A percentile compares a stretch with the other conserved stretches of the same genome.
phyloP scores from a whole-genome alignment of 345 rosid genomes.

The Eutrema heterophyllum region DNA sequence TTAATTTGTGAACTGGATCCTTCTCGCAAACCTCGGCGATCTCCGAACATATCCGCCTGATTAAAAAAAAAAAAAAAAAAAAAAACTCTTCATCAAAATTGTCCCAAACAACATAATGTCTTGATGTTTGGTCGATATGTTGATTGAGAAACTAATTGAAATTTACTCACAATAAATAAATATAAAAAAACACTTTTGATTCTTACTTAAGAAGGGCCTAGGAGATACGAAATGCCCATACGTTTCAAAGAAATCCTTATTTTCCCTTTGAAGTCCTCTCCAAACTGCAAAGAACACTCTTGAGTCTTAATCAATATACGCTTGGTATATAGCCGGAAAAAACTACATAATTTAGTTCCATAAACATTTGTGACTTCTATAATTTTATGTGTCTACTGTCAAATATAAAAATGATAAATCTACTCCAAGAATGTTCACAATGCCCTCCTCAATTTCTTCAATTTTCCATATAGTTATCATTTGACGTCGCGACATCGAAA shows the following conservation, averaged over 20 bases:
- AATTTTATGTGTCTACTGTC: background rate
- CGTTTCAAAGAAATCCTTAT: conserved; percentile 57
- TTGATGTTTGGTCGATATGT: background rate
- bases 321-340: conserved; percentile 23
- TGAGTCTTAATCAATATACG: background rate
- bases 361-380: background rate
- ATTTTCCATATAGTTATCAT: background rate
- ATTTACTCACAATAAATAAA: background rate
- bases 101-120: background rate
- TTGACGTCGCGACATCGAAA: background rate
- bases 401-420: background rate
- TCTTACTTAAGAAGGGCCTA: conserved; percentile 43
- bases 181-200: background rate
- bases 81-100: background rate
- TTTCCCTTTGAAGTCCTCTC: conserved; percentile 74
- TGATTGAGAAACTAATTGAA: background rate
- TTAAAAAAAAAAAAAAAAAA: background rate
- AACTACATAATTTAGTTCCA: background rate
- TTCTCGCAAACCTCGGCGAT: conserved; percentile 34
- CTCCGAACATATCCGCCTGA: conserved; percentile 35
- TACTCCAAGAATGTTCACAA: background rate
- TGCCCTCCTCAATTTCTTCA: background rate
- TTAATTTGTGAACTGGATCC: background rate
- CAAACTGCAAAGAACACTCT: conserved; percentile 43
- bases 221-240: conserved; percentile 38